Conservation (phyloP, 1,284 basidiomycete genomes). For the Trichosporon sp. region DNA sequence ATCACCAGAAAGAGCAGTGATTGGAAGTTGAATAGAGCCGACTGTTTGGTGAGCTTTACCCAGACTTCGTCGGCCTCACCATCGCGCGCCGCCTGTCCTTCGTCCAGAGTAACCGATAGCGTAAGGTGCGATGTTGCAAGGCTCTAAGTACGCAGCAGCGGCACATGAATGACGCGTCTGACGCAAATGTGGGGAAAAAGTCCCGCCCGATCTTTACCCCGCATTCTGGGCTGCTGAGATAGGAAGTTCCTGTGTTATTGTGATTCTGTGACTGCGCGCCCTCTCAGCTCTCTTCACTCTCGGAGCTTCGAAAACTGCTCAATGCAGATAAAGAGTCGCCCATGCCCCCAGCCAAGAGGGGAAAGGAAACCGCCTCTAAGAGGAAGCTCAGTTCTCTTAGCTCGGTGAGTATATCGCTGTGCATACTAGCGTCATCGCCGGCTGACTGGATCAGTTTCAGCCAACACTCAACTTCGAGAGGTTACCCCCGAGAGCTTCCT, state of each 20-base stretch:
- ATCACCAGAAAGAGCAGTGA: slow-evolving; percentile 89
- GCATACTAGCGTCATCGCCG: background rate
- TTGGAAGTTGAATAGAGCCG: slow-evolving; percentile 96
- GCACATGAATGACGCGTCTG: slow-evolving; percentile 3
- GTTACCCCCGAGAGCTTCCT: background rate
- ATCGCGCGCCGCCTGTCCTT: background rate
- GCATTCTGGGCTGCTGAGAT: background rate
- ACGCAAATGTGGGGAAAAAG: background rate
- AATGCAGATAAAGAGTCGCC: background rate
- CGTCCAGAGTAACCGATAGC: too few relatives aligned
- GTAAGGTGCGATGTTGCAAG: too few relatives aligned
- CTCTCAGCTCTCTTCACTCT: background rate
- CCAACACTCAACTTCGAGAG: slow-evolving; percentile 28
- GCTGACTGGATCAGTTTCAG: slow-evolving; percentile 29
- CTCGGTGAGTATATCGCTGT: slow-evolving; percentile 21
- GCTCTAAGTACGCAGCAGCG: too few relatives aligned
- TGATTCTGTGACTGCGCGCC: background rate
- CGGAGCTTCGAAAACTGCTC: background rate
- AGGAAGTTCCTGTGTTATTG: background rate
- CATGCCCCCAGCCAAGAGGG: background rate
- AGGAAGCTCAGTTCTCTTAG: slow-evolving; percentile 18
- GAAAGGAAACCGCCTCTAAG: background rate
- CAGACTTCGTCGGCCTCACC: background rate
- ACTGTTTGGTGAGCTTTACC: slow-evolving; percentile 54
- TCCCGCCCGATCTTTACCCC: slow-evolving; percentile 6